phyloP scores from a whole-genome alignment of 1,284 basidiomycete species.

The Marasmius oreades region DNA sequence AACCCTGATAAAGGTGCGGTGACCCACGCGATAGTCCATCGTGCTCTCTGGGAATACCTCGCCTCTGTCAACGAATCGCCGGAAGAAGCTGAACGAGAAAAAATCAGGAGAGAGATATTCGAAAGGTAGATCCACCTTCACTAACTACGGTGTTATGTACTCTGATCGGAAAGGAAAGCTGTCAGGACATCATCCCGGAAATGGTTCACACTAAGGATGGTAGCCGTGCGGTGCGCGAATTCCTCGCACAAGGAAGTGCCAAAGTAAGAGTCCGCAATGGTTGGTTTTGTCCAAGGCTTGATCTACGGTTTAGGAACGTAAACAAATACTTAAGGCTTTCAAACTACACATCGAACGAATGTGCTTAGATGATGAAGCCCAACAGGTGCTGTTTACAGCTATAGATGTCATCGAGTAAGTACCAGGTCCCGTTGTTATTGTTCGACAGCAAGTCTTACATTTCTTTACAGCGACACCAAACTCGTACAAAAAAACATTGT shows the following conservation, averaged over 20 bases:
- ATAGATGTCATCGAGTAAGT: conserved; percentile 83
- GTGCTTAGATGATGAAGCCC: conserved; percentile 83
- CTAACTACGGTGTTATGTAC: not conserved
- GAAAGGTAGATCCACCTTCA: conserved; percentile 44
- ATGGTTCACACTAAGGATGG: conserved; percentile 93
- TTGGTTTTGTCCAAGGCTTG: not conserved
- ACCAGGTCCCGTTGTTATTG: too few relatives aligned
- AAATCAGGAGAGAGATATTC: conserved; percentile 61
- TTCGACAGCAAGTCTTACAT: too few relatives aligned
- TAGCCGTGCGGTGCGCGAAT: conserved; percentile 79
- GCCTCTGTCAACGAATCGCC: conserved; percentile 45
- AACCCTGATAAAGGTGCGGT: conserved; percentile 86
- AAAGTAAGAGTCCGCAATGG: conserved; percentile 46
- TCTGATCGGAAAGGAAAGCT: conserved; percentile 37
- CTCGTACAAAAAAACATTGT: conserved; percentile 77
- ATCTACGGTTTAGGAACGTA: conserved; percentile 61
- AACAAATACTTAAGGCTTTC: conserved; percentile 81
- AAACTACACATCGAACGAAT: conserved; percentile 86
- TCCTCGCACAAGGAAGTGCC: conserved; percentile 75
- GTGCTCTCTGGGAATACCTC: conserved; percentile 76
- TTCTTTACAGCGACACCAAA: conserved; percentile 73
- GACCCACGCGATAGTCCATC: conserved; percentile 82
- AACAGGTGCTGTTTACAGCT: conserved; percentile 83
- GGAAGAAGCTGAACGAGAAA: conserved; percentile 62
- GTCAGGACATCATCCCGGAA: conserved; percentile 80